Evolutionary conservation across 2,329 filamentous ascomycete species (phyloP).

Genomic region (Colletotrichum sp.): DNA sequence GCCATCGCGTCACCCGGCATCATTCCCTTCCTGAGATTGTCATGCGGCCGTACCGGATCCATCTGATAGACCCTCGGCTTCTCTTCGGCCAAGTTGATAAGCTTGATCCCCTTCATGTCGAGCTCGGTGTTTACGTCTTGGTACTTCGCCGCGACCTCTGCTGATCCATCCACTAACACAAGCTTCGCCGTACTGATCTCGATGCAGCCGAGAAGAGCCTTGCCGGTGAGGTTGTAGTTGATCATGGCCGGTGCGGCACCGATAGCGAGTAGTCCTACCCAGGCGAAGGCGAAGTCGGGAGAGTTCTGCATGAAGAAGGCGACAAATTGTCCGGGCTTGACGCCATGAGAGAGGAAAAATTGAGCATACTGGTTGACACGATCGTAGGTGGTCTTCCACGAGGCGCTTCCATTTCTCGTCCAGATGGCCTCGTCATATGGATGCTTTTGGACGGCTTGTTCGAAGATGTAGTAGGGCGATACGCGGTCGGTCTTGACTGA

Average conservation of each 20-base stretch:
- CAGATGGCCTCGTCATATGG: conserved; percentile 67
- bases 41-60: conserved; percentile 56
- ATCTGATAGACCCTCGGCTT: conserved; percentile 43
- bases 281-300: conserved; percentile 69
- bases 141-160: conserved; percentile 59
- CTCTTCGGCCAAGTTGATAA: conserved; percentile 50
- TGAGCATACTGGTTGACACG: conserved; percentile 65
- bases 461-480: conserved; percentile 72
- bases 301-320: conserved; percentile 72
- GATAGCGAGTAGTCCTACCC: conserved; percentile 69
- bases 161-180: conserved; percentile 63
- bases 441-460: conserved; percentile 55
- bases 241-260: conserved; percentile 74
- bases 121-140: conserved; percentile 62
- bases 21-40: conserved; percentile 59
- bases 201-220: conserved; percentile 70
- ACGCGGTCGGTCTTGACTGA: conserved; percentile 55
- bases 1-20: conserved; percentile 60
- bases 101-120: conserved; percentile 53
- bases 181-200: conserved; percentile 60
- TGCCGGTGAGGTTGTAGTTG: conserved; percentile 71
- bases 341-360: conserved; percentile 64
- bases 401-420: conserved; percentile 67
- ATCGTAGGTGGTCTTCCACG: conserved; percentile 61
- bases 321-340: conserved; percentile 65